Base-by-base conservation (phyloP, 202 grass and related monocot species). In the Brachypodium distachyon region DNA sequence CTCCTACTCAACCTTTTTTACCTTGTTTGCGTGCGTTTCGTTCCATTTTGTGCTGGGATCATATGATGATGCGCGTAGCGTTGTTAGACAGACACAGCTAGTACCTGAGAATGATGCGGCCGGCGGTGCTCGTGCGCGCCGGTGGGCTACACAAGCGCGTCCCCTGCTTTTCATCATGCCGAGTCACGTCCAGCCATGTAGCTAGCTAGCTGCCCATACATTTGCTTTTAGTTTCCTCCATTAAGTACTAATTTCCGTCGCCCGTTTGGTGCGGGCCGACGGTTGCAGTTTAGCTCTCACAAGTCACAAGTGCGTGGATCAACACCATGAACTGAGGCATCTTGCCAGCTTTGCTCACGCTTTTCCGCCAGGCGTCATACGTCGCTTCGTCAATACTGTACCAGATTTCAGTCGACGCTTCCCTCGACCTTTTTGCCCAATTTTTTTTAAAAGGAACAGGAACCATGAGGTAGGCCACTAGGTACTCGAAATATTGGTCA, bases 281-380 rank as follows among this genome's bases (percentile, higher is more conserved):
- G 17, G 42, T 69, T 67, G 61, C 41, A 6, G 26, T 58, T 49
- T 83, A 83, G 39, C 70, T 44, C 59, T 82, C 60, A 36, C n/a
- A n/a, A n/a, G n/a, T n/a, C n/a, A n/a, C n/a, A 8, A 58, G 29
- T 10, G n/a, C 50, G 49, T 82, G 80, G 39, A 58, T 76, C 34
- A 57, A 39, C 51, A 9, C 39, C 14, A 65, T 37, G 46, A 54
- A 64, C 23, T 46, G 46, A 14, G 37, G 36, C 37, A 17, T 39
- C 11, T 14, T 52, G 42, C 13, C 32, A 38, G 42, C 53, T n/a
- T 33, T 32, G 28, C n/a, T 37, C n/a, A 12, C 7, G n/a, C 12
- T 46, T 62, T 25, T 74, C 33, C n/a, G n/a, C n/a, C n/a, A n/a
- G n/a, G n/a, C n/a, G n/a, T n/a, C n/a, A n/a, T n/a, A n/a, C n/a